Conservation (phyloP, 176 grass and related monocot genomes). For the Cocos nucifera region DNA sequence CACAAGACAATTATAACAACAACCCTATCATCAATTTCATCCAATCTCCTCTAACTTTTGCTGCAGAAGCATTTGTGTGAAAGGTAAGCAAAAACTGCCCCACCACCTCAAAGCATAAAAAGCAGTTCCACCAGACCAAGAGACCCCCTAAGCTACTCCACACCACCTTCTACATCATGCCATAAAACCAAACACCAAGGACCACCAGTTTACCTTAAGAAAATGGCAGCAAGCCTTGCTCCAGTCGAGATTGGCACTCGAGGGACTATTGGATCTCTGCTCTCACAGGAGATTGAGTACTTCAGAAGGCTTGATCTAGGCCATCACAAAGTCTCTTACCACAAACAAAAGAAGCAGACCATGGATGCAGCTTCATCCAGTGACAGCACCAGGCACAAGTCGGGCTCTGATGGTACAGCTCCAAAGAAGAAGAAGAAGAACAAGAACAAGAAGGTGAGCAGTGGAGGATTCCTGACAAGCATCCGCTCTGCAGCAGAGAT, state of each 20-base stretch:
- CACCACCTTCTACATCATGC: too few species aligned
- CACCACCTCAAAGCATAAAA: too few species aligned
- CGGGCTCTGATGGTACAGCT: neutral
- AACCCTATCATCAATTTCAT: too few species aligned
- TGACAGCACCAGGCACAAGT: neutral
- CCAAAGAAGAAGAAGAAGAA: slow-evolving; percentile 20
- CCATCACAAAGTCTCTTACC: neutral
- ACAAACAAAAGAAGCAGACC: neutral
- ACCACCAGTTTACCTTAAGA: too few species aligned
- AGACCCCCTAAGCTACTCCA: too few species aligned
- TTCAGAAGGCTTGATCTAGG: slow-evolving; percentile 16
- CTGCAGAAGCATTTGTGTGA: too few species aligned
- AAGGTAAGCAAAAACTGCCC: too few species aligned
- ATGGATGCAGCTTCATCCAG: neutral
- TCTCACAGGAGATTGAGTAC: slow-evolving; percentile 27
- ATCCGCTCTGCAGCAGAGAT: slow-evolving; percentile 13
- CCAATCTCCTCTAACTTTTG: too few species aligned
- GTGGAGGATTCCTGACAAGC: slow-evolving; percentile 5
- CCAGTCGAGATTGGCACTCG: slow-evolving; percentile 12
- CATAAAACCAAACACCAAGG: too few species aligned
- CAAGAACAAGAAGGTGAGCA: neutral
- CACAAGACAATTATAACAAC: too few species aligned
- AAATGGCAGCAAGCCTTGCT: slow-evolving; percentile 2
- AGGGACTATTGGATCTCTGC: slow-evolving; percentile 23
- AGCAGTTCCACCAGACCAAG: too few species aligned